phyloP scores from a whole-genome alignment of 2,329 filamentous ascomycete genomes.

The Fusarium secorum region DNA sequence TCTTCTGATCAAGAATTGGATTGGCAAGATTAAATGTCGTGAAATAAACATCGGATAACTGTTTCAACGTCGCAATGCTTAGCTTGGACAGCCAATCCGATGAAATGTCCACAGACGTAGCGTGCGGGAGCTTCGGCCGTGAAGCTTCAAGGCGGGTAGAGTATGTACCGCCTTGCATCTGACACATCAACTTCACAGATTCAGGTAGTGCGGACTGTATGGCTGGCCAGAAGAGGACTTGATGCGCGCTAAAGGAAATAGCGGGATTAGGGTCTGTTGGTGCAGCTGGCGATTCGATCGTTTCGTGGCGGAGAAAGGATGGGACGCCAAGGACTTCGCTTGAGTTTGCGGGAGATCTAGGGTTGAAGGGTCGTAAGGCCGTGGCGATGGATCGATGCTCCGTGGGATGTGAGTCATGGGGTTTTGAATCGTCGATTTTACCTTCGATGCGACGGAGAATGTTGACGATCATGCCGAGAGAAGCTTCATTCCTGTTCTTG shows the following conservation, averaged over 20 bases:
- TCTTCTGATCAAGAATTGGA: slow-evolving; percentile 28
- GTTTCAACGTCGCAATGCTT: slow-evolving; percentile 17
- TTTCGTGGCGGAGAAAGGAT: slow-evolving; percentile 1
- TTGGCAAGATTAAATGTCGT: slow-evolving; percentile 17
- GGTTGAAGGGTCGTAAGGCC: not conserved
- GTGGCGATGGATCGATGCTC: not conserved
- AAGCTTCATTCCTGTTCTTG: slow-evolving; percentile 18
- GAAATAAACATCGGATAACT: slow-evolving; percentile 29
- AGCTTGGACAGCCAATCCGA: slow-evolving; percentile 3
- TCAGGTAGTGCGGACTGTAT: slow-evolving; percentile 7
- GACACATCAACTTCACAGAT: slow-evolving; percentile 20
- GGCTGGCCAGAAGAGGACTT: slow-evolving; percentile 21
- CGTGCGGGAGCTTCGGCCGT: slow-evolving; percentile 2
- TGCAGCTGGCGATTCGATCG: slow-evolving; percentile 6
- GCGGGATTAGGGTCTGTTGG: slow-evolving; percentile 3
- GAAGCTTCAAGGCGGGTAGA: slow-evolving; percentile 13
- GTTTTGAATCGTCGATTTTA: slow-evolving; percentile 23
- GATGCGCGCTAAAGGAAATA: slow-evolving; percentile 20
- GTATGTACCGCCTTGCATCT: slow-evolving; percentile 19
- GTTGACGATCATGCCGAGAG: slow-evolving; percentile 31
- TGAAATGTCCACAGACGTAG: not conserved
- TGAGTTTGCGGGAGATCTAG: slow-evolving; percentile 22
- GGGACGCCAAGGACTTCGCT: slow-evolving; percentile 26
- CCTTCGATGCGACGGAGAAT: slow-evolving; percentile 33
- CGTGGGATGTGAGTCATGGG: not conserved